Evolutionary conservation across 2,329 filamentous ascomycete species (phyloP).

Genomic region (Gliomastix tumulicola): DNA sequence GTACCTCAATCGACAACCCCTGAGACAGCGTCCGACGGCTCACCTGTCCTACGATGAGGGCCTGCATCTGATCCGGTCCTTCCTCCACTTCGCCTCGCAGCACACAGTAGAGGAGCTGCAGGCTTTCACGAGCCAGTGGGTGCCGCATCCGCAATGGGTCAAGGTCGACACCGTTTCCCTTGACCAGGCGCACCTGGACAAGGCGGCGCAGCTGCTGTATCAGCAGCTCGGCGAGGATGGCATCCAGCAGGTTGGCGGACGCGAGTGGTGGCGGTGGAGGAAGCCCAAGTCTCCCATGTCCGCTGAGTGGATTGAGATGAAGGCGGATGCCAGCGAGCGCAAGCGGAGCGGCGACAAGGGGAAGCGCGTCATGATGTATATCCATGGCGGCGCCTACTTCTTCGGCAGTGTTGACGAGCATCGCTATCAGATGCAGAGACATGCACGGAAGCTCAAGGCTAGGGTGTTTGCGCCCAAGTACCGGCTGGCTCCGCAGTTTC

Average conservation of each 20-base stretch:
- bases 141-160: constrained; percentile 84
- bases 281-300: constrained; percentile 58
- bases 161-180: constrained; percentile 66
- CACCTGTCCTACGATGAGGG: constrained; percentile 95
- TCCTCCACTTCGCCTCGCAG: constrained; percentile 76
- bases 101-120: constrained; percentile 93
- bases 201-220: constrained; percentile 60
- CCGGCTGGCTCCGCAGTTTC: constrained; percentile 85
- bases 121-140: constrained; percentile 84
- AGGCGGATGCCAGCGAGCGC: constrained; percentile 61
- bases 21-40: constrained; percentile 74
- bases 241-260: constrained; percentile 68
- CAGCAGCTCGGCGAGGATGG: constrained; percentile 74
- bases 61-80: constrained; percentile 77
- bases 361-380: constrained; percentile 81
- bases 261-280: constrained; percentile 87
- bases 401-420: constrained; percentile 96
- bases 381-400: constrained; percentile 92
- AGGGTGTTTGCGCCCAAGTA: constrained; percentile 83
- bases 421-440: constrained; percentile 94
- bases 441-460: constrained; percentile 89
- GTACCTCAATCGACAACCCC: constrained; percentile 75
- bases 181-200: constrained; percentile 52
- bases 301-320: constrained; percentile 97
- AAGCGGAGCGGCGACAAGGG: constrained; percentile 49